Conservation (phyloP, 768 basidiomycete genomes). For the Auricularia sp. region DNA sequence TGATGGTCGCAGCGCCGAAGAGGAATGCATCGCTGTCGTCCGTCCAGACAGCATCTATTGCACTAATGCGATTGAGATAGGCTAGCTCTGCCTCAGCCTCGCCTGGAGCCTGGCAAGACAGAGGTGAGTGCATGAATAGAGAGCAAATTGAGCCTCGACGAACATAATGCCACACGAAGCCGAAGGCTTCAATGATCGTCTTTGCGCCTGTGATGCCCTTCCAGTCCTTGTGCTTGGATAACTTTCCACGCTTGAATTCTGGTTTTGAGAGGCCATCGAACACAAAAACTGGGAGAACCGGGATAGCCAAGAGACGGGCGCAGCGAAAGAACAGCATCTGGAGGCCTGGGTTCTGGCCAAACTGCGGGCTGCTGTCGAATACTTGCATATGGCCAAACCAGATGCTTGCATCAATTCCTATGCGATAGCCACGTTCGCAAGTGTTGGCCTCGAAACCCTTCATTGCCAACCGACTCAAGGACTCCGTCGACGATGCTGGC, state of each 20-base stretch:
- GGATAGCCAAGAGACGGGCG: conserved; percentile 61
- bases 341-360: conserved; percentile 77
- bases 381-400: conserved; percentile 45
- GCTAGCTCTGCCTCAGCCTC: conserved; percentile 94
- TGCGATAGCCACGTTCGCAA: conserved; percentile 58
- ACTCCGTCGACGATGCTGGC: conserved; percentile 60
- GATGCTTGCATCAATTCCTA: conserved; percentile 79
- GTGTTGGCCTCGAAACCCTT: conserved; percentile 67
- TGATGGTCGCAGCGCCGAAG: conserved; percentile 74
- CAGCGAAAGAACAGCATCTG: conserved; percentile 81
- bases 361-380: background rate
- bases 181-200: conserved; percentile 25
- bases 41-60: conserved; percentile 81
- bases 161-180: conserved; percentile 26
- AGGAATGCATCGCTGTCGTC: conserved; percentile 92
- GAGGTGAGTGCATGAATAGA: background rate
- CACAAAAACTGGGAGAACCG: conserved; percentile 81
- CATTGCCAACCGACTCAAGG: conserved; percentile 62
- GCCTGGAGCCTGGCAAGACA: conserved; percentile 48
- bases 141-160: conserved; percentile 19
- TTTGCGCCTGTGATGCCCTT: conserved; percentile 15
- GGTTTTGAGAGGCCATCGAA: conserved; percentile 71
- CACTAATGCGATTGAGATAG: conserved; percentile 66
- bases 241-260: conserved; percentile 51
- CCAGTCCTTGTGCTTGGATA: conserved; percentile 13